A percentile compares a stretch with the other conserved stretches of the same genome.
phyloP scores from a whole-genome alignment of 2,329 filamentous ascomycete genomes.

The Neopestalotiopsis sp. region DNA sequence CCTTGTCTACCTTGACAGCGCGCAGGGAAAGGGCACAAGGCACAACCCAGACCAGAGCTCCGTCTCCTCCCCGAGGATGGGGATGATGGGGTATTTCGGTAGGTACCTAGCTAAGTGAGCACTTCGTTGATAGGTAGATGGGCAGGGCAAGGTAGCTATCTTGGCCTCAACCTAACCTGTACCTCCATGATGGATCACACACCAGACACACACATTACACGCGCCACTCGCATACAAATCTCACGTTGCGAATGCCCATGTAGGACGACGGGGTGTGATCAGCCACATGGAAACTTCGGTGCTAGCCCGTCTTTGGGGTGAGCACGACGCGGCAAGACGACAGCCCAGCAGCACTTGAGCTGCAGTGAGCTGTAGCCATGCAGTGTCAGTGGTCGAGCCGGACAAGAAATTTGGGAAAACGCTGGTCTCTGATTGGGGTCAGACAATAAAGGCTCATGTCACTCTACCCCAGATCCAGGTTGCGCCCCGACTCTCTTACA shows the following conservation, averaged over 20 bases:
- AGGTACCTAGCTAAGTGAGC: not conserved
- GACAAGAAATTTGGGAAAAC: not conserved
- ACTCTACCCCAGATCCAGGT: conserved; percentile 16
- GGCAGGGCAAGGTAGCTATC: not conserved
- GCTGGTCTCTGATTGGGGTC: conserved; percentile 9
- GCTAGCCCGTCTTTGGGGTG: conserved; percentile 6
- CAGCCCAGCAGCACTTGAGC: not conserved
- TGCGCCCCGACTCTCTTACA: not conserved
- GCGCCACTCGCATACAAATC: conserved; percentile 2
- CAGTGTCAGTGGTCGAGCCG: conserved; percentile 8
- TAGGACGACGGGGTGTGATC: conserved; percentile 4
- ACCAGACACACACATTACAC: not conserved
- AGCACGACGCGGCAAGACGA: conserved; percentile 13
- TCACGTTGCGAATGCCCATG: conserved; percentile 1
- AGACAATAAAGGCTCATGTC: not conserved
- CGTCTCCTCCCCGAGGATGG: not conserved
- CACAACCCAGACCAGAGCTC: not conserved
- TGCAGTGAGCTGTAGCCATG: conserved; percentile 14
- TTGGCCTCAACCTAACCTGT: not conserved
- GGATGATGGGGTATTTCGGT: not conserved
- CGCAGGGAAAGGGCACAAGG: not conserved
- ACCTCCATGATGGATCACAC: not conserved
- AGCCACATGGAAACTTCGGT: conserved; percentile 10
- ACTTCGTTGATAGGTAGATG: not conserved
- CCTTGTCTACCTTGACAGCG: not conserved